Percentiles rank a stretch among this genome's conserved stretches.
These are phyloP conservation scores for Fusarium longipes DNA, from an alignment of 2,329 filamentous ascomycete genomes.

Conservation along the genomic window DNA sequence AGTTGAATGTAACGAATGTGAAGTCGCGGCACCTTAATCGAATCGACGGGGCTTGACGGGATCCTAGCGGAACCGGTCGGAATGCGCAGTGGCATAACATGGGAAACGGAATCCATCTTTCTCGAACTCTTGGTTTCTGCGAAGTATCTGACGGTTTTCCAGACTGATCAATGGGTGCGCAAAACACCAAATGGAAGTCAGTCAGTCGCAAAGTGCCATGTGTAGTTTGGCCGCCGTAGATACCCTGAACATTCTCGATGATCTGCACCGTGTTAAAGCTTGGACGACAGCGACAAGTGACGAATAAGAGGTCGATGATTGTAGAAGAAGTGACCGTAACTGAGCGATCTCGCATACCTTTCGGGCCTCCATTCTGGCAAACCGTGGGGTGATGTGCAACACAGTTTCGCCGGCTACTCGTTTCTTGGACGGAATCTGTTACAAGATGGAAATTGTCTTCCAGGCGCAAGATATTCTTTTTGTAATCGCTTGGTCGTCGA, in stretches of 20 bases:
- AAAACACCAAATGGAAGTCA: conserved; percentile 70
- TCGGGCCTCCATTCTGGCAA: conserved; percentile 54
- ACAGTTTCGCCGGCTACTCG: background rate
- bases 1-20: conserved; percentile 91
- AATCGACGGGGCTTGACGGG: conserved; percentile 81
- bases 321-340: conserved; percentile 3
- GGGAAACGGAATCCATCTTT: conserved; percentile 94
- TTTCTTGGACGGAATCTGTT: background rate
- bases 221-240: conserved; percentile 68
- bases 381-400: conserved; percentile 7
- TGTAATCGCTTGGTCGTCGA: background rate
- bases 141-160: conserved; percentile 34
- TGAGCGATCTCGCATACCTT: conserved; percentile 50
- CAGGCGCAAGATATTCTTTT: background rate
- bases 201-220: conserved; percentile 70
- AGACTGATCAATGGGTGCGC: conserved; percentile 54
- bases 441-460: background rate
- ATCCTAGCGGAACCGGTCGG: conserved; percentile 75
- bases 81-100: conserved; percentile 86
- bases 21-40: conserved; percentile 93
- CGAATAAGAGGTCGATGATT: background rate
- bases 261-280: conserved; percentile 51
- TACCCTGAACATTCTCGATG: conserved; percentile 69
- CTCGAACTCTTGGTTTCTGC: conserved; percentile 58
- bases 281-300: background rate